Conservation (phyloP, 2,329 filamentous ascomycete genomes). For the Colletotrichum destructivum region DNA sequence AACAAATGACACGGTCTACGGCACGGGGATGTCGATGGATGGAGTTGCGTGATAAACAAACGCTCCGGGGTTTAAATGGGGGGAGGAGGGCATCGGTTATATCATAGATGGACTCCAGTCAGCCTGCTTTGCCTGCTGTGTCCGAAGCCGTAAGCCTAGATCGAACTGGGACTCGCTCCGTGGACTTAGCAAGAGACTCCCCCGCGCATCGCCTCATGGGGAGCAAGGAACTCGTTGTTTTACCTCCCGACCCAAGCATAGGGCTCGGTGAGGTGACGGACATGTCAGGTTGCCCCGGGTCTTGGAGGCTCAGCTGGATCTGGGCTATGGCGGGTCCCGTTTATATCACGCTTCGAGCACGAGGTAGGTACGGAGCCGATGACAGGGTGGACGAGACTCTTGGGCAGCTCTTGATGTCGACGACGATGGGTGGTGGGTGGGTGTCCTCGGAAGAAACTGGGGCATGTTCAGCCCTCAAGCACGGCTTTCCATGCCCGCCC, state of each 20-base stretch:
- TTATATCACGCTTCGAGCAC: background rate
- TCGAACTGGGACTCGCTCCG: background rate
- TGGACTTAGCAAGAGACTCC: no score
- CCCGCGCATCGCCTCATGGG: background rate
- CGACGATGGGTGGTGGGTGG: background rate
- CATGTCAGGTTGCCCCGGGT: background rate
- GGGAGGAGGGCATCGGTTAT: slow-evolving; percentile 4
- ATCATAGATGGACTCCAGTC: background rate
- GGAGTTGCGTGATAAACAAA: background rate
- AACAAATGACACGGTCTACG: no score
- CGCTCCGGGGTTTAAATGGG: background rate
- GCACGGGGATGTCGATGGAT: background rate
- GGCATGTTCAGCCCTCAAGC: background rate
- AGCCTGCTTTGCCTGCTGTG: no score
- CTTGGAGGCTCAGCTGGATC: background rate
- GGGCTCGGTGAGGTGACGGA: background rate
- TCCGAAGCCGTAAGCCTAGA: slow-evolving; percentile 12
- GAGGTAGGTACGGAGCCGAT: slow-evolving; percentile 5
- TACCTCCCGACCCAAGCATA: background rate
- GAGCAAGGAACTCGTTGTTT: background rate
- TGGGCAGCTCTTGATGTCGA: background rate
- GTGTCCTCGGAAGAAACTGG: background rate
- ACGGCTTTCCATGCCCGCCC: no score
- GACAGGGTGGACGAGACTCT: slow-evolving; percentile 19
- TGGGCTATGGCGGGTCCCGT: background rate